phyloP scores from a whole-genome alignment of 2,329 filamentous ascomycete species.

The Microsporum audouinii region DNA sequence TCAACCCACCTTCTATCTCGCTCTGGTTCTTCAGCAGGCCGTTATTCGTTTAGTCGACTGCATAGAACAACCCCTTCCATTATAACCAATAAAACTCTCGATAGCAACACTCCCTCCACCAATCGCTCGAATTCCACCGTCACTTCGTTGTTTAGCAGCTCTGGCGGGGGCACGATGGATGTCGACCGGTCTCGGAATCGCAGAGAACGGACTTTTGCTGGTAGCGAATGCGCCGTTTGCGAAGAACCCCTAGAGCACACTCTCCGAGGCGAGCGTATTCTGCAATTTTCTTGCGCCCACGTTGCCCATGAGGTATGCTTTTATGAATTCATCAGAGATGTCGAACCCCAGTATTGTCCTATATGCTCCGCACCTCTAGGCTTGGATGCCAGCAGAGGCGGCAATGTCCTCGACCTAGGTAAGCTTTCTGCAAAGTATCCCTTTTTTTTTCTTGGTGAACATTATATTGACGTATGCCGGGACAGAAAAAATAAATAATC shows the following conservation, averaged over 20 bases:
- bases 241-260: conserved; percentile 96
- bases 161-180: conserved; percentile 48
- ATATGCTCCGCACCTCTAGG: conserved; percentile 85
- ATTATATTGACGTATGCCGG: not conserved
- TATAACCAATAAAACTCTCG: not conserved
- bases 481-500: conserved; percentile 87
- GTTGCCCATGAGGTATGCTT: conserved; percentile 97
- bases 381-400: conserved; percentile 81
- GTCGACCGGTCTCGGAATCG: conserved; percentile 67
- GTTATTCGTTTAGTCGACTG: not conserved
- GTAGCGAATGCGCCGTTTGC: conserved; percentile 87
- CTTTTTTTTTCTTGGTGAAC: not conserved
- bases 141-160: not conserved
- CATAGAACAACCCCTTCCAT: not conserved
- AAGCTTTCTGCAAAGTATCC: conserved; percentile 11
- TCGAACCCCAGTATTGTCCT: conserved; percentile 87
- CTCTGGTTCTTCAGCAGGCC: not conserved
- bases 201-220: conserved; percentile 88
- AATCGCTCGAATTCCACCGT: not conserved
- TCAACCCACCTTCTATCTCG: not conserved
- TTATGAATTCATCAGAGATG: conserved; percentile 94
- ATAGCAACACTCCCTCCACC: conserved; percentile 3
- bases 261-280: conserved; percentile 78
- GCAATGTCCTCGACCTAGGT: conserved; percentile 90
- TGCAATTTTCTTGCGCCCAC: conserved; percentile 94